Evolutionary conservation across 805 yeast genomes (phyloP), one percentile per base, ranked within the genome.

Genomic region (Yarrowia yakushimensis): DNA sequence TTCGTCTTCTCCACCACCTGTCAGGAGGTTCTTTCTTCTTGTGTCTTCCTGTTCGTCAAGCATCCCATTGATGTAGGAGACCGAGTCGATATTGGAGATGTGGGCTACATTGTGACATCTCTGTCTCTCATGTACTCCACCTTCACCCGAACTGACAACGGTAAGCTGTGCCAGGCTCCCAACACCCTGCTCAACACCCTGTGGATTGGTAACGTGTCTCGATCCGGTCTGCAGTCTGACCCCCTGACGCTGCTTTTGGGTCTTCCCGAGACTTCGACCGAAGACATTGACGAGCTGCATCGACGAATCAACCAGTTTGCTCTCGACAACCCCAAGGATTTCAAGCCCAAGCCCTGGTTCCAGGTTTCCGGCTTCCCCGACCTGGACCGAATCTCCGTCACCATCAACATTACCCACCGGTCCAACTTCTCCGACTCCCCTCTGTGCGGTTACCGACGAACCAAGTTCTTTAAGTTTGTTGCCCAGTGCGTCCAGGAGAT

Each of bases 41-140:
- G 77, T 63, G 71, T 76, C 13, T 76, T 73, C 64, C 62, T 76
- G 62, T 76, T 76, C 54, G 78, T 74, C 52, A 76, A 76, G 69
- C 79, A 76, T 62, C 79, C 79, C 4, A 69, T 68, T 54, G 79
- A 76, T 63, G 73, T 74, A 9, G 79, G 79, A n/a, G 79, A 76
- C 46, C 62, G 72, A 46, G 74, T 76, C 12, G 69, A 67, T 37
- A 72, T 75, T 25, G 67, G 65, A 10, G 63, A 66, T 12, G 62
- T 67, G 4, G 66, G 69, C 17, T 68, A 69, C 71, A 62, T 63
- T 4, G 78, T 73, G 23, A 63, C 64, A 4, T 72, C 74, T 36
- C 63, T 76, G 43, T 72, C 76, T 20, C 70, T 76, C 22, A 66
- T 75, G 60, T 75, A 70, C 62, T 73, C 79, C 2, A 75, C 72